Evolutionary conservation across 106 monocot genomes (phyloP).

Genomic region (Iris macrosiphon): DNA sequence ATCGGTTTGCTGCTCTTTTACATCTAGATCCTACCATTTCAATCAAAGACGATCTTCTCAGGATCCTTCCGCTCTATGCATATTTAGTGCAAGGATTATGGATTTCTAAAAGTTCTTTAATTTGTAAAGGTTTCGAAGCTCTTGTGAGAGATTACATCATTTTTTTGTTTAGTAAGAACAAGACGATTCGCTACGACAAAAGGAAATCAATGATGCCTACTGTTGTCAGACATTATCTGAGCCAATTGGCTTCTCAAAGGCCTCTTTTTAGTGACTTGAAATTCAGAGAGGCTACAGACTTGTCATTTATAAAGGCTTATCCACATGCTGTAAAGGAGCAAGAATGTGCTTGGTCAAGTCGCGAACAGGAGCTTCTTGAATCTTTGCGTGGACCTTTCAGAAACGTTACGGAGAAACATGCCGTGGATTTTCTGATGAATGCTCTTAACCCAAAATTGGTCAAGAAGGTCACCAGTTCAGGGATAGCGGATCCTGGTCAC

Average conservation of each 20-base stretch:
- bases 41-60: constrained; percentile 34
- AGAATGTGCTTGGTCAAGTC: constrained; percentile 46
- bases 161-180: constrained; percentile 48
- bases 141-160: constrained; percentile 61
- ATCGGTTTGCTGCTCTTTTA: constrained; percentile 56
- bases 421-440: constrained; percentile 4
- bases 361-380: constrained; percentile 28
- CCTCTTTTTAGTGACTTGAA: constrained; percentile 53
- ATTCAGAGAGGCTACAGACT: constrained; percentile 49
- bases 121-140: constrained; percentile 25
- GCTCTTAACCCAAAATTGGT: constrained; percentile 8
- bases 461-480: constrained; percentile 3
- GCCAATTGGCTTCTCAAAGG: constrained; percentile 46
- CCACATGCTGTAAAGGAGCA: constrained; percentile 54
- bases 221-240: constrained; percentile 16
- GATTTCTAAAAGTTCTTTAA: constrained; percentile 73
- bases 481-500: constrained; percentile 12
- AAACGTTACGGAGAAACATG: constrained; percentile 5
- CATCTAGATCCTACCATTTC: constrained; percentile 58
- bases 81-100: constrained; percentile 80
- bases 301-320: constrained; percentile 44
- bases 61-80: constrained; percentile 51
- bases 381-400: constrained; percentile 3
- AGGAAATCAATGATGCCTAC: constrained; percentile 11
- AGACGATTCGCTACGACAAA: constrained; percentile 20